Percentiles rank a stretch among this genome's conserved stretches.
These are phyloP conservation scores for Lecanicillium sp. DNA, from an alignment of 2,329 filamentous ascomycete species.

Conservation along the genomic window DNA sequence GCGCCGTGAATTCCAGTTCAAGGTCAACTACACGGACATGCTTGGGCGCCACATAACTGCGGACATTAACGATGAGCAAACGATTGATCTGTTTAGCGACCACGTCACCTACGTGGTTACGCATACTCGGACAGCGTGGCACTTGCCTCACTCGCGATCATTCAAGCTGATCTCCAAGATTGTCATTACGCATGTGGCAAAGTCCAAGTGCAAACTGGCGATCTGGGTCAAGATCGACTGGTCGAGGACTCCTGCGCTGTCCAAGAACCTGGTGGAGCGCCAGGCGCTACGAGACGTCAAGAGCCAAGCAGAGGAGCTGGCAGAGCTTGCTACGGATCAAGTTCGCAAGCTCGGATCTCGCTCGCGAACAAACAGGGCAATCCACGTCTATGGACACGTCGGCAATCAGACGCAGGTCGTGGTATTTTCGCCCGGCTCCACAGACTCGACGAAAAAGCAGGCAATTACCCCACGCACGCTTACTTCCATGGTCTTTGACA, in stretches of 20 bases:
- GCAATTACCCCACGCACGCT: conserved; percentile 58
- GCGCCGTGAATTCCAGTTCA: conserved; percentile 74
- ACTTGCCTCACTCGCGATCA: conserved; percentile 71
- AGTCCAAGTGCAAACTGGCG: conserved; percentile 86
- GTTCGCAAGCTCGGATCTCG: conserved; percentile 68
- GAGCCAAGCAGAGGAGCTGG: conserved; percentile 66
- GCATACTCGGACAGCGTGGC: conserved; percentile 64
- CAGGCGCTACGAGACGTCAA: conserved; percentile 71
- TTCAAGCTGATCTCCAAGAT: conserved; percentile 86
- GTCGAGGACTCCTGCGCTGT: conserved; percentile 60
- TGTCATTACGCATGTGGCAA: conserved; percentile 87
- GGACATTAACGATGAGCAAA: conserved; percentile 73
- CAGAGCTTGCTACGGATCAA: conserved; percentile 71
- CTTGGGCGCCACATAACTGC: conserved; percentile 55
- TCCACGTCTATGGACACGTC: conserved; percentile 72
- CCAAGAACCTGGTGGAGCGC: conserved; percentile 56
- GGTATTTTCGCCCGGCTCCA: conserved; percentile 48
- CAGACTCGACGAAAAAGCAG: conserved; percentile 46
- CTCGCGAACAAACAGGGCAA: conserved; percentile 68
- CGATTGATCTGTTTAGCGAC: conserved; percentile 76
- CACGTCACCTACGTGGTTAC: conserved; percentile 63
- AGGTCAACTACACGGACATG: conserved; percentile 61
- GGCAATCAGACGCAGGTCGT: conserved; percentile 62
- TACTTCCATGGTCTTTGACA: conserved; percentile 66
- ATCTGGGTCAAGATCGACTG: conserved; percentile 86